Evolutionary conservation across 2,329 filamentous ascomycete genomes (phyloP), one percentile per base, ranked within the genome.

Genomic region (Ophiocordyceps australis): DNA sequence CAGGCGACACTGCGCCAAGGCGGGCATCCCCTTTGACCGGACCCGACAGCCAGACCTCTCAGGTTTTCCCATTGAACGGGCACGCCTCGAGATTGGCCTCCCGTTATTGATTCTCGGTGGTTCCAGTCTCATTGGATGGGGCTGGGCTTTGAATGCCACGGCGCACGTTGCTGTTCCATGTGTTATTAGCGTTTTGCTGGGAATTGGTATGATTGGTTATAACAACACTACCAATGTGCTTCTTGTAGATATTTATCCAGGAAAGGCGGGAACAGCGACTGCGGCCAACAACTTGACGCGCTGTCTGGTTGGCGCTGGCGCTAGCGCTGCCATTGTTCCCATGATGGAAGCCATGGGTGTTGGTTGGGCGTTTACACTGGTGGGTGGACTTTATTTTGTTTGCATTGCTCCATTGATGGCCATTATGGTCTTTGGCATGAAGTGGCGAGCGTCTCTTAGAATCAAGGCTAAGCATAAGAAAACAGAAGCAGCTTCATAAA

Each of bases 241-340:
- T 23, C 49, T 72, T 3, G 52, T 70, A 4, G 68, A 74, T 33
- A 50, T 72, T 7, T 59, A 66, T 29, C 64, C 62, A 0, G 49
- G 49, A 0, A 53, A 51, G 12, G 57, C 65, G 0, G 62, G 60
- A 0, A 59, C 62, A 0, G 65, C 64, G 0, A 62, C 62, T 1
- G 65, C 65, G 1, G 56, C 62, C 0, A 66, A 63, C 31, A 72
- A 72, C 31, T 36, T 74, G 10, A 54, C 59, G 1, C 42, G 66
- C 5, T 73, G 67, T 28, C 40, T 65, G 3, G 37, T 72, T 3
- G 65, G 64, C 1, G 67, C 67, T 0, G 57, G 50, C 0, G 57
- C 56, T 3, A 62, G 54, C 11, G 64, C 60, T 0, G 48, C 58
- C 2, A 59, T 72, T 13, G 40, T 61, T 4, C 59, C 59, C 9